phyloP scores from a whole-genome alignment of 805 yeast genomes.

The Schwanniomyces yamadae region DNA sequence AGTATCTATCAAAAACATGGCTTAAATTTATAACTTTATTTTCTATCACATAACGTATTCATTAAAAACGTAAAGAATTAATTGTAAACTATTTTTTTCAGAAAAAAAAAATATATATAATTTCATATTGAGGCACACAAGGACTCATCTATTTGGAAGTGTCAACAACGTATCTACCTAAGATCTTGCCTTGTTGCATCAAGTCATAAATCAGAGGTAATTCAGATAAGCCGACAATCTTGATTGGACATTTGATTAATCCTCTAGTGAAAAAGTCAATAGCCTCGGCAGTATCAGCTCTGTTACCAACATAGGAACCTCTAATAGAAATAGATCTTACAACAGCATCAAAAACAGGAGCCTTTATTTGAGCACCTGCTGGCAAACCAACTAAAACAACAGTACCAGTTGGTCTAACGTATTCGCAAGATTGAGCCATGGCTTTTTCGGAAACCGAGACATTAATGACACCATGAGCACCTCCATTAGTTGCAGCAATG shows the following conservation, averaged over 20 bases:
- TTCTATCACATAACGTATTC: neutral
- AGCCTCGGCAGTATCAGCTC: constrained; percentile 47
- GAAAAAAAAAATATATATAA: neutral
- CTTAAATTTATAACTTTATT: neutral
- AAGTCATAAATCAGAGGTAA: constrained; percentile 38
- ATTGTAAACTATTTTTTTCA: neutral
- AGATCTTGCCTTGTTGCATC: constrained; percentile 43
- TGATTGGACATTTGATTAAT: constrained; percentile 41
- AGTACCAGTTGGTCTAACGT: constrained; percentile 42
- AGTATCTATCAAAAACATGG: neutral
- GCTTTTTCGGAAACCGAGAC: constrained; percentile 55
- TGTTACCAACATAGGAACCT: constrained; percentile 48
- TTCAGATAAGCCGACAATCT: constrained; percentile 40
- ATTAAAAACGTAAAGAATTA: too few species aligned
- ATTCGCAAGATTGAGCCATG: constrained; percentile 44
- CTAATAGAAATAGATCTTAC: constrained; percentile 37
- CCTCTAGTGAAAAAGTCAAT: constrained; percentile 45
- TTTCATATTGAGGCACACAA: neutral
- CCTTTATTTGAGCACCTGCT: constrained; percentile 41
- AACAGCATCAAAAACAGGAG: constrained; percentile 42
- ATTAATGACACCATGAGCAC: constrained; percentile 52
- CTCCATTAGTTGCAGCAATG: constrained; percentile 52
- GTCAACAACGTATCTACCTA: constrained; percentile 47
- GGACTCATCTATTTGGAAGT: constrained; percentile 29
- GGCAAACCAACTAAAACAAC: constrained; percentile 47